Conservation (phyloP, 1,139 yeast genomes). For the Suhomyces ambrosiae region DNA sequence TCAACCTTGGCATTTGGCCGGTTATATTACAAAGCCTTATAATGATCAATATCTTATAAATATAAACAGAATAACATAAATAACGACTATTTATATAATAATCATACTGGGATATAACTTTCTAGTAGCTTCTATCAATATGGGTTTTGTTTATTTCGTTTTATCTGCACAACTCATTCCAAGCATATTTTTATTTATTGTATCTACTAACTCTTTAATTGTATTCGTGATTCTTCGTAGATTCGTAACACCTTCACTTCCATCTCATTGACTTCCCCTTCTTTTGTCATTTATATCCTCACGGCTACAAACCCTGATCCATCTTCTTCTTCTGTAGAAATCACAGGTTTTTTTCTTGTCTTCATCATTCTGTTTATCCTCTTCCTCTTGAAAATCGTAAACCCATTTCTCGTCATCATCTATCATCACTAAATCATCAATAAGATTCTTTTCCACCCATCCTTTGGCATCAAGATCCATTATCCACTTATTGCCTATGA, state of each 20-base stretch:
- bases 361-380: background rate
- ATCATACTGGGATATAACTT: too few relatives aligned
- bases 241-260: background rate
- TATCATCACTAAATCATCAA: conserved; percentile 55
- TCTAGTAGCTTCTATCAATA: too few relatives aligned
- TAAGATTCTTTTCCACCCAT: conserved; percentile 58
- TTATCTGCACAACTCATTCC: too few relatives aligned
- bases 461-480: conserved; percentile 57
- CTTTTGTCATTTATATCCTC: conserved; percentile 16
- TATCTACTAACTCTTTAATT: too few relatives aligned
- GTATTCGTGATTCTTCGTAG: too few relatives aligned
- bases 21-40: too few relatives aligned
- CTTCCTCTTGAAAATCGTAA: conserved; percentile 47
- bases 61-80: too few relatives aligned
- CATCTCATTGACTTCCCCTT: background rate
- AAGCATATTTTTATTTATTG: too few relatives aligned
- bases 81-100: too few relatives aligned
- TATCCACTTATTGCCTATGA: conserved; percentile 50
- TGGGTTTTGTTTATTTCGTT: too few relatives aligned
- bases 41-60: too few relatives aligned
- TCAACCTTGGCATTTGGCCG: too few relatives aligned
- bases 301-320: conserved; percentile 46
- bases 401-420: conserved; percentile 81
- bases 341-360: background rate
- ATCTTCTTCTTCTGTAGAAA: conserved; percentile 50